phyloP scores from a whole-genome alignment of 129 eudicot species.

The Smallanthus sonchifolius region DNA sequence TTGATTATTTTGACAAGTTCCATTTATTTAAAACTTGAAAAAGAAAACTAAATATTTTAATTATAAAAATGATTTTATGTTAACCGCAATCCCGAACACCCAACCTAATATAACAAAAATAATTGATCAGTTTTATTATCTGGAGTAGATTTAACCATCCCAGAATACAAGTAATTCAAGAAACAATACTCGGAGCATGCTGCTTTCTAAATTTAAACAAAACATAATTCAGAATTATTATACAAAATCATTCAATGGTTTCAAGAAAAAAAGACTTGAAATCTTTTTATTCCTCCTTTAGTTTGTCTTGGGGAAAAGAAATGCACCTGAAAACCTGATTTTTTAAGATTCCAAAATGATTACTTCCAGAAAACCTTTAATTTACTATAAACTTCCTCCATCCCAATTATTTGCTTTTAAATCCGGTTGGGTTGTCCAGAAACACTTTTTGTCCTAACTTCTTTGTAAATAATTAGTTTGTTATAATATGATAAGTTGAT shows the following conservation, averaged over 20 bases:
- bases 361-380: neutral
- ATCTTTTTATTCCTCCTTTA: conserved; percentile 43
- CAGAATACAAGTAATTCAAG: neutral
- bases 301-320: conserved; percentile 31
- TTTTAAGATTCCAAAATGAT: conserved; percentile 7
- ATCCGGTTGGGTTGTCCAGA: neutral
- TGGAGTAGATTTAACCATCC: neutral
- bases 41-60: no score
- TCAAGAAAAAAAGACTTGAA: conserved; percentile 21
- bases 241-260: conserved; percentile 23
- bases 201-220: conserved; percentile 9
- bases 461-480: no score
- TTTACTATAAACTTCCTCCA: neutral
- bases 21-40: no score
- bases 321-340: conserved; percentile 33
- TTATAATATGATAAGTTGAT: neutral
- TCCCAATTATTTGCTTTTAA: neutral
- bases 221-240: conserved; percentile 8
- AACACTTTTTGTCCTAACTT: neutral
- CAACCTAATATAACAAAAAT: neutral
- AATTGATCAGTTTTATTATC: neutral
- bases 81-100: neutral
- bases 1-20: no score
- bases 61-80: neutral
- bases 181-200: neutral